Base-by-base conservation (phyloP, 768 basidiomycete genomes). In the Pleurotus salmoneostramineus region DNA sequence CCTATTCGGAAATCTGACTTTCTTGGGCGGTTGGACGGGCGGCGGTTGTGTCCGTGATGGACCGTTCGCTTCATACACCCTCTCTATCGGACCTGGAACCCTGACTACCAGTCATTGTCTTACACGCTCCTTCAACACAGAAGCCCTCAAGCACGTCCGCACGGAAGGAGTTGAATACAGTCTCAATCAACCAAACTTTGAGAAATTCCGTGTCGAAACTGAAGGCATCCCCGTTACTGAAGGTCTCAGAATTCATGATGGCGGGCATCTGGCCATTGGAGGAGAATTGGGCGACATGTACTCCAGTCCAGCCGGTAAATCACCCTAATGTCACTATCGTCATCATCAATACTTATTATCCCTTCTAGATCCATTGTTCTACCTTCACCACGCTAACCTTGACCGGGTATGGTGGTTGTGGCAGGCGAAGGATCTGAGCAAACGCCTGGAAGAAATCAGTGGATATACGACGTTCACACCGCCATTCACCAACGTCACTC, bases 321-420 rank as follows among this genome's bases (percentile, higher is more conserved):
- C 5, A 57, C 17, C 7, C 33, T 11, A 51, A 44, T 2, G 3
- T 42, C 14, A 5, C 34, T 40, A 34, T 27, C 27, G 21, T 40
- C 12, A 27, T n/a, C n/a, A 37, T 50, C 21, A 1, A 11, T 27
- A 4, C 14, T 59, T 37, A 11, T 11, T 32, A 36, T 21, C 21
- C 42, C 50, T 47, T 6, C 6, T 47, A 75, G 74, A 76, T 50
- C 74, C 75, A 3, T 40, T 77, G 6, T 76, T 76, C 64, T 75
- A 72, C 62, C 62, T 75, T 15, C 74, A 76, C 57, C 74, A 76
- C 55, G 68, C 71, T 10, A 74, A 74, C 54, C 52, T 77, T 10
- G 74, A 76, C 51, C 68, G 74, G n/a, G 64, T 77, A 1, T 76
- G 75, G 75, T 74, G 72, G 74, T 45, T 62, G 6, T 77, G 76